Evolutionary conservation across 495 filamentous ascomycete species (phyloP), one percentile per base, ranked within the genome.

Genomic region (Annulohypoxylon moriforme): DNA sequence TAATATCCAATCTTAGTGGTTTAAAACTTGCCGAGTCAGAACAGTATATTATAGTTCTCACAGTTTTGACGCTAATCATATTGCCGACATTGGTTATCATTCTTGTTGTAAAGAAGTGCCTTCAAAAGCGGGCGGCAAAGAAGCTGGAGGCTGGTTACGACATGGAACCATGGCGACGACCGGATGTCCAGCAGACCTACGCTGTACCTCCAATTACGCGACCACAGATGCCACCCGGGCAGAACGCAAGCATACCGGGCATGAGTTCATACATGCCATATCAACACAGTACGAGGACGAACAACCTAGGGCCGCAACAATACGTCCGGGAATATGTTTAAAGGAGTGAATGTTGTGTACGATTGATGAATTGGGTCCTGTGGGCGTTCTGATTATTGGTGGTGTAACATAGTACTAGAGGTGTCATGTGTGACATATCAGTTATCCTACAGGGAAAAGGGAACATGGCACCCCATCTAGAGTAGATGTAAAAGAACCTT

Each of bases 11-110:
- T 36, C 20, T 1, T 47, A 82, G 79, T 31, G 82, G 82, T 34
- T 83, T 83, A 70, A 77, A 76, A 3, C 75, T 83, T 11, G 81
- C 82, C 18, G 74, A 77, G 8, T 76, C 78, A 44, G 36, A 75
- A 4, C 55, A 73, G 22, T 83, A 81, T 71, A 76, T 78, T 59
- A 76, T 69, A 67, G 71, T 78, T 18, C 68, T 82, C 20, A 64
- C 76, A n/a, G 80, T 72, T 4, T 53, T 83, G 2, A 59, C 79
- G 14, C 61, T 77, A 25, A 70, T 71, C 49, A 56, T 80, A 38
- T 46, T 77, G 20, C 69, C 76, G 0, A 73, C 70, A 33, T 60
- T 81, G 25, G 33, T 80, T 11, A 55, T 77, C 49, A 34, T 76
- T 14, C 22, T 79, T 18, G 8, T 75, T 6, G 59, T 52, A 11